Percentiles rank a stretch among this genome's conserved stretches.
Evolutionary conservation across 345 rosid species (phyloP).

Genomic region (Rhizophora mangle): DNA sequence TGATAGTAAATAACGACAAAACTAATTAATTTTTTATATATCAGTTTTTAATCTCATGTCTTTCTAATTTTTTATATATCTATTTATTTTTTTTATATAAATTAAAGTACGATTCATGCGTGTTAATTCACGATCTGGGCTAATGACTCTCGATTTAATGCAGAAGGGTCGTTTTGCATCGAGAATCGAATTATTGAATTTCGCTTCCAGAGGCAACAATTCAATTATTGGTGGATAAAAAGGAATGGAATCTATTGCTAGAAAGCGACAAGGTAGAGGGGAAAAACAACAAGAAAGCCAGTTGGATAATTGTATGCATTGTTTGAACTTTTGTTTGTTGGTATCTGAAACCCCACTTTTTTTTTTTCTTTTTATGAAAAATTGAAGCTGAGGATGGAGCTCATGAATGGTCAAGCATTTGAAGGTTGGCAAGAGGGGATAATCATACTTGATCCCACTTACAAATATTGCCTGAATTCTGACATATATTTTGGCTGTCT

Average conservation of each 20-base stretch:
- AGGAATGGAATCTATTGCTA: conserved; percentile 55
- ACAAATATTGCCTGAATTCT: conserved; percentile 66
- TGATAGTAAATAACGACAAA: too few species aligned
- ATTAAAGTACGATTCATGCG: not conserved
- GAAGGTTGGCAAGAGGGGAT: conserved; percentile 67
- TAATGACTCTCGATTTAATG: conserved; percentile 13
- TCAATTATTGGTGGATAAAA: conserved; percentile 46
- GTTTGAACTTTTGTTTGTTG: not conserved
- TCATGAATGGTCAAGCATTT: conserved; percentile 47
- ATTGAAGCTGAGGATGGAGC: conserved; percentile 60
- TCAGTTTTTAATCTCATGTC: too few species aligned
- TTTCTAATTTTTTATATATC: too few species aligned
- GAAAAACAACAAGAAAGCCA: too few species aligned
- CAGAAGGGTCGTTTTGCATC: conserved; percentile 68
- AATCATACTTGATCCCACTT: conserved; percentile 68
- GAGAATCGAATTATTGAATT: conserved; percentile 81
- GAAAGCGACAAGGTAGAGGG: conserved; percentile 65
- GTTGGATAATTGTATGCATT: not conserved
- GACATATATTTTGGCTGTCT: conserved; percentile 58
- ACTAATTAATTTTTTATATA: too few species aligned
- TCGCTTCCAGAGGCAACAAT: conserved; percentile 61
- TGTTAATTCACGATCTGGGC: conserved; percentile 22
- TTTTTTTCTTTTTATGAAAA: not conserved
- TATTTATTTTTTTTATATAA: not conserved
- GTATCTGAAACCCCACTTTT: not conserved